Evolutionary conservation across 495 filamentous ascomycete genomes (phyloP), one percentile per base, ranked within the genome.

Genomic region (Aspergillus ellipticus): DNA sequence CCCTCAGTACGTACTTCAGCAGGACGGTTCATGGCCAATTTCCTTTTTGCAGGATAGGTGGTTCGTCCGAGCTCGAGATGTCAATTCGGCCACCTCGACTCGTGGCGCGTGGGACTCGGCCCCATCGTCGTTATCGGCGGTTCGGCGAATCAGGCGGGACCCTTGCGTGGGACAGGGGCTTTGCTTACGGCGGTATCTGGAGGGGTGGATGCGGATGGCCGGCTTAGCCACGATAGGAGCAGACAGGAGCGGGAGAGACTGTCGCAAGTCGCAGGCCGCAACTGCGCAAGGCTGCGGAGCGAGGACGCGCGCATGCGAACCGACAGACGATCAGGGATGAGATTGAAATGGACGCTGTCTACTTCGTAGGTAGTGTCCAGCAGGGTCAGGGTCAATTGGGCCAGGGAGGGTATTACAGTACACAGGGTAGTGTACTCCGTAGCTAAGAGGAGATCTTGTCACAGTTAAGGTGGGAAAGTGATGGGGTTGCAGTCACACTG

Each of bases 41-140:
- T 26, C 24, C 21, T 28, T 22, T 48, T 29, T 22, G 20, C 24
- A 48, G 16, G 6, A 17, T 1, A 26, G 43, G 43, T 26, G 22
- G 22, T 29, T 48, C 45, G 45, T 48, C 17, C 15, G 45, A 6
- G 24, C 45, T 26, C 16, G 22, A 29, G 22, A 48, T 48, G 45
- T 48, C 45, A 29, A 48, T 47, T 24, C 24, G 20, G 35, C 5
- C 35, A n/a, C 8, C 20, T 26, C 21, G 43, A 47, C 20, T n/a
- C 43, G 21, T 22, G n/a, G 16, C 19, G 22, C 45, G 45, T 48
- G 45, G 45, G 45, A 48, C 22, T 29, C 45, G 45, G 45, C 45
- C 45, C 45, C 45, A 48, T 48, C 11, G 29, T 48, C 19, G 22
- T 29, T 48, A 48, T 48, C 45, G 29, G 15, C 17, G 45, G 45